Base-by-base conservation (phyloP, 805 yeast species). In the Wickerhamomyces queroliae region DNA sequence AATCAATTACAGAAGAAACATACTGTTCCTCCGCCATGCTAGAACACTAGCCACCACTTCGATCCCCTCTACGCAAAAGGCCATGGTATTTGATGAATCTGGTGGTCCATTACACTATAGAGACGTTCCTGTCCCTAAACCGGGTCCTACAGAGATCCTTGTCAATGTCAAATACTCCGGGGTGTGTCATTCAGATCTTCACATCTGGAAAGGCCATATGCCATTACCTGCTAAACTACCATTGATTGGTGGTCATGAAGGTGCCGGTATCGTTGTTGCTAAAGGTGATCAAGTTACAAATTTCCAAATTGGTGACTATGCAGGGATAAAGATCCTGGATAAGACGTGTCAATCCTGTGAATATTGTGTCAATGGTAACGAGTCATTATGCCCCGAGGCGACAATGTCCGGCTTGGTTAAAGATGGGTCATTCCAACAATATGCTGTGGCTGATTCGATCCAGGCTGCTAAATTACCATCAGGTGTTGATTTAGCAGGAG, bases 121-220 rank as follows among this genome's bases (percentile, higher is more conserved):
- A 40, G 78, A 73, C 47, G 65, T 72, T 37, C 67, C 74, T 10
- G 77, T 72, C 17, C 80, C 83, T 53, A 62, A 46, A 36, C 83
- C 83, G 53, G 72, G 71, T 56, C 61, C 83, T 41, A 75, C 67
- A 54, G 83, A 78, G 61, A 59, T 78, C 39, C 67, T 78, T 55
- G 70, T 78, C 51, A 72, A 78, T 53, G 78, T 78, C 55, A 76
- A 76, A 61, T 78, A 74, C 63, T 77, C 83, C 12, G 83, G 83
- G 59, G 83, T 78, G 38, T 78, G 83, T 58, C 83, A 78, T 65
- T 76, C 83, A 16, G 83, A 78, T 56, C 70, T 78, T 56, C 83
- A 78, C 61, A 83, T 83, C 32, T 78, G 83, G 83, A 74, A 76
- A 56, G 83, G 83, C 53, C 83, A 78, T 56, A 78, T 83, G 83